A percentile compares a stretch with the other conserved stretches of the same genome.
phyloP scores from a whole-genome alignment of 2,329 filamentous ascomycete species.

The Pyrenochaeta sp. region DNA sequence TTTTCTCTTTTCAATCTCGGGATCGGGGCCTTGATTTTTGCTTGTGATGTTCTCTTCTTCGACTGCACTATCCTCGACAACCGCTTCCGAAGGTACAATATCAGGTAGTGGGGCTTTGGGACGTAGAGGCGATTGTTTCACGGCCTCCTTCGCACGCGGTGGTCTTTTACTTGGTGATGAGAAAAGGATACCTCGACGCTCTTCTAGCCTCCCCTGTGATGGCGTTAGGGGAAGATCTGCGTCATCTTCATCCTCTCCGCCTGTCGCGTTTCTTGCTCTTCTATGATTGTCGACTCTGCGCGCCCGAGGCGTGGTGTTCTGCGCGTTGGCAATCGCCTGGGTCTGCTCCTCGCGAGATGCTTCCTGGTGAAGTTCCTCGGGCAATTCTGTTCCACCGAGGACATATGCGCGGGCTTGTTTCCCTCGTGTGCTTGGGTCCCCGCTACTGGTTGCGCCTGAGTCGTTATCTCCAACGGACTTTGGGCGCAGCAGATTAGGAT shows the following conservation, averaged over 20 bases:
- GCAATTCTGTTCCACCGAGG: slow-evolving; percentile 19
- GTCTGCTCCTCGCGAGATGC: background rate
- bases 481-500: slow-evolving; percentile 40
- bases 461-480: slow-evolving; percentile 17
- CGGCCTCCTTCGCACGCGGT: slow-evolving; percentile 19
- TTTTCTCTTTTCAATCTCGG: slow-evolving; percentile 35
- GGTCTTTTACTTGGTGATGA: slow-evolving; percentile 44
- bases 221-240: slow-evolving; percentile 31
- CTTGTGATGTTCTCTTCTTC: slow-evolving; percentile 2
- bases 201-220: slow-evolving; percentile 16
- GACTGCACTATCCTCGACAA: slow-evolving; percentile 14
- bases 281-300: slow-evolving; percentile 3
- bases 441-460: slow-evolving; percentile 15
- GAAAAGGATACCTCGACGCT: slow-evolving; percentile 31
- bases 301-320: slow-evolving; percentile 19
- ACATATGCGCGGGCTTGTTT: slow-evolving; percentile 30
- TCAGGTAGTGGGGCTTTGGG: slow-evolving; percentile 22
- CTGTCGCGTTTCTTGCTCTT: background rate
- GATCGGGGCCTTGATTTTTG: slow-evolving; percentile 22
- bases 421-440: slow-evolving; percentile 20
- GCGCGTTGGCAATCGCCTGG: slow-evolving; percentile 1
- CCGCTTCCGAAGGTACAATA: slow-evolving; percentile 13
- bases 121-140: slow-evolving; percentile 22
- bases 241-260: slow-evolving; percentile 17
- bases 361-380: slow-evolving; percentile 3